Conservation (phyloP, 768 basidiomycete genomes). For the Steccherinum ochraceum region DNA sequence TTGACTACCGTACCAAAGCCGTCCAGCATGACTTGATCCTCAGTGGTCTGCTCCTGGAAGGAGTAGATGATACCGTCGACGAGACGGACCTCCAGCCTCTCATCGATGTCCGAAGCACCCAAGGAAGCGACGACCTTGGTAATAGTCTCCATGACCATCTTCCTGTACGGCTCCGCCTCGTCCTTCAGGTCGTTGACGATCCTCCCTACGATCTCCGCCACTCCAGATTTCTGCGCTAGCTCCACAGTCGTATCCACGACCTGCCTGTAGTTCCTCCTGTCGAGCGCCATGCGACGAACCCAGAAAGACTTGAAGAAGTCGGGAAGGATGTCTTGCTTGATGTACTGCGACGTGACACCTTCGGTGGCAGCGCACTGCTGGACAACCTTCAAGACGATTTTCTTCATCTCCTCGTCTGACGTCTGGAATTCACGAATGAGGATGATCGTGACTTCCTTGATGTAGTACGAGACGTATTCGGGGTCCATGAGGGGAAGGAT, state of each 20-base stretch:
- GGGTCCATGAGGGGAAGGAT: constrained; percentile 99
- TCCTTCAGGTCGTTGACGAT: constrained; percentile 88
- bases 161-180: constrained; percentile 85
- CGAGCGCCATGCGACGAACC: constrained; percentile 97
- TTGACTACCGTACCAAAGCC: constrained; percentile 98
- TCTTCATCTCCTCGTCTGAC: constrained; percentile 99
- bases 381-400: constrained; percentile 98
- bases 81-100: constrained; percentile 87
- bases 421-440: constrained; percentile 98
- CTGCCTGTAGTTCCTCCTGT: constrained; percentile 92
- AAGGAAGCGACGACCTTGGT: constrained; percentile 91
- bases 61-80: constrained; percentile 99
- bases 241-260: constrained; percentile 99
- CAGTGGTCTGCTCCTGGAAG: constrained; percentile 99
- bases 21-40: constrained; percentile 98
- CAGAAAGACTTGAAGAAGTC: constrained; percentile 99
- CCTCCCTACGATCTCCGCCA: constrained; percentile 89
- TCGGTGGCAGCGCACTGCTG: constrained; percentile 99
- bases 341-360: constrained; percentile 92
- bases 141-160: constrained; percentile 99
- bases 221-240: constrained; percentile 94
- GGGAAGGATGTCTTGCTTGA: constrained; percentile 95
- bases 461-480: constrained; percentile 98
- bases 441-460: constrained; percentile 95
- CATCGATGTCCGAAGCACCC: constrained; percentile 97